A percentile compares a stretch with the other conserved stretches of the same genome.
Conservation (phyloP, 2,329 filamentous ascomycete species). For the Exophiala spinifera region DNA sequence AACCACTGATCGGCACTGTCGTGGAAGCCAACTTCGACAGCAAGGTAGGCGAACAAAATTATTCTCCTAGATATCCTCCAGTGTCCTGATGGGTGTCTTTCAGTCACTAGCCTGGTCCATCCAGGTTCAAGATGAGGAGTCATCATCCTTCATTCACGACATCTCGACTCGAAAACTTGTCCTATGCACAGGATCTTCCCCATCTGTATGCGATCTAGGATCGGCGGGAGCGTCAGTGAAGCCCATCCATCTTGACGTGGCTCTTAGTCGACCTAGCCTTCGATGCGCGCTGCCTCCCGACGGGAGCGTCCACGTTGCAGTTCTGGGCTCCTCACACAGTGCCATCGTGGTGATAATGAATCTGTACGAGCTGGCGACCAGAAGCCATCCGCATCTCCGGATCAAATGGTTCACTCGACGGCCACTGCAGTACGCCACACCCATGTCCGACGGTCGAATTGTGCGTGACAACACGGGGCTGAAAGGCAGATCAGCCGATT, state of each 20-base stretch:
- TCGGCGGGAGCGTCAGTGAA: slow-evolving; percentile 42
- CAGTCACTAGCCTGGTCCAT: slow-evolving; percentile 18
- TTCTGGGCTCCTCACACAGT: slow-evolving; percentile 62
- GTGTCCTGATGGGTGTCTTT: not conserved
- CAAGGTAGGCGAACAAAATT: not conserved
- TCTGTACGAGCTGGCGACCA: slow-evolving; percentile 52
- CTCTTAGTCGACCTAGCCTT: slow-evolving; percentile 54
- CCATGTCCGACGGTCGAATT: slow-evolving; percentile 60
- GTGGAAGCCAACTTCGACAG: slow-evolving; percentile 32
- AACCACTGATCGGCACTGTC: slow-evolving; percentile 36
- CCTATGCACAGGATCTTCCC: slow-evolving; percentile 59
- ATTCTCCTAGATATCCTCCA: too few relatives aligned
- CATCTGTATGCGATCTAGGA: slow-evolving; percentile 38
- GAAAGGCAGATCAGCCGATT: slow-evolving; percentile 59
- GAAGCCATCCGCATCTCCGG: slow-evolving; percentile 52
- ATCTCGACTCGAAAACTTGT: slow-evolving; percentile 48
- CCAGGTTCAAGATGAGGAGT: slow-evolving; percentile 25
- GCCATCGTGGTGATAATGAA: slow-evolving; percentile 63
- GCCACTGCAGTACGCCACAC: slow-evolving; percentile 55
- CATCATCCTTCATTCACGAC: slow-evolving; percentile 32
- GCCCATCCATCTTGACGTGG: slow-evolving; percentile 53
- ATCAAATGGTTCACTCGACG: slow-evolving; percentile 64
- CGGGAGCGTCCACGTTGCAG: slow-evolving; percentile 47
- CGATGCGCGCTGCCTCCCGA: slow-evolving; percentile 38
- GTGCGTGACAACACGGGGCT: slow-evolving; percentile 63